Evolutionary conservation across 441 rosid genomes (phyloP), one percentile per base, ranked within the genome.

Genomic region (Lepidium campestre): DNA sequence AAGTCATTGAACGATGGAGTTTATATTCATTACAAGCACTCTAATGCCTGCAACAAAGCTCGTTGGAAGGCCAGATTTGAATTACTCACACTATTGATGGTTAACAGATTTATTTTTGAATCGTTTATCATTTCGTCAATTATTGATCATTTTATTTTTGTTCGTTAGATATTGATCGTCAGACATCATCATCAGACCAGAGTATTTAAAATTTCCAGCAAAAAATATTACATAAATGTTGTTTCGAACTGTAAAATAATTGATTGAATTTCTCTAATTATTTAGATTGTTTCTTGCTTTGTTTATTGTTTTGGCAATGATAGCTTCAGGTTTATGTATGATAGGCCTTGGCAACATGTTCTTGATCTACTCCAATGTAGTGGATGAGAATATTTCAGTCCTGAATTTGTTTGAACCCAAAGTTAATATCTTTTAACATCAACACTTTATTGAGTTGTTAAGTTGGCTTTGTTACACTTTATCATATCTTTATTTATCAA

Each of bases 321-420:
- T 69, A 86, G 94, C 48, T 89, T 70, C 56, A 39, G 78, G 65
- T 89, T 89, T 80, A 86, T 94, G 97, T 17, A 76, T 50, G 74
- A 76, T 29, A 83, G 96, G 82, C 88, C 90, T 29, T 94, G 99
- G 99, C 77, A 83, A 41, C 80, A 84, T 54, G 90, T 91, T 40
- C 46, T 62, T 65, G 80, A 83, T 70, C 59, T 86, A 89, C 72
- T 82, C 86, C n/a, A 80, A 80, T 52, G 64, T 78, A 8, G 91
- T 91, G 40, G 74, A 79, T 8, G 89, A 83, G 48, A 70, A 59
- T n/a, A 47, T 67, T 29, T 76, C 84, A 4, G 53, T 89, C 23
- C 55, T 77, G 0, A 44, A 76, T 17, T 57, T 91, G 81, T 84
- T 88, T 74, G 63, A 70, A 48, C 55, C 78, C 29, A 78, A 83